Evolutionary conservation across 139 green algal species (phyloP).

Genomic region (Spirogloea muscicola): DNA sequence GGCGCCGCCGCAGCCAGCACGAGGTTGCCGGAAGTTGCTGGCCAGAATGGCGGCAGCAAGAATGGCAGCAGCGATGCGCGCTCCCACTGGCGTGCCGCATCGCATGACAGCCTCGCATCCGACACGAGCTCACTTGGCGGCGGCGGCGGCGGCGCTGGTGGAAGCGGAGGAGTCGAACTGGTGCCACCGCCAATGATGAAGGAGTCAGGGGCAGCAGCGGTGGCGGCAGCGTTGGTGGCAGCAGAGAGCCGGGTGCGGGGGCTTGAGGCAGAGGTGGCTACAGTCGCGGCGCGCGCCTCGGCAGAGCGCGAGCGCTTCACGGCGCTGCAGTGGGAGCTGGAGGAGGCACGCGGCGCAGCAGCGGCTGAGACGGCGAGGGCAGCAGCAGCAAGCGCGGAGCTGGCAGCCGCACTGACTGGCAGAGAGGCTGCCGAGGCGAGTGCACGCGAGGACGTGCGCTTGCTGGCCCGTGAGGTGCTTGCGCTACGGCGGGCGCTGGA

Average conservation of each 20-base stretch:
- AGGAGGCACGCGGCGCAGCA: conserved; percentile 5
- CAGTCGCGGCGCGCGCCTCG: background rate
- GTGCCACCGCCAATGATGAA: background rate
- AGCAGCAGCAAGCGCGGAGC: background rate
- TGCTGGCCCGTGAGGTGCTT: background rate
- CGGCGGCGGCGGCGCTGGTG: background rate
- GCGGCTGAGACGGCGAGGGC: background rate
- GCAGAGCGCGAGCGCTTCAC: conserved; percentile 26
- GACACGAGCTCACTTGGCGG: background rate
- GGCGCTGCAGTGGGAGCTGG: conserved; percentile 27
- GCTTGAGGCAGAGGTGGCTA: background rate
- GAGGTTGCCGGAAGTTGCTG: no score
- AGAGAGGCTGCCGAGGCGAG: background rate
- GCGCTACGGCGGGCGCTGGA: background rate
- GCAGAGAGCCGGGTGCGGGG: background rate
- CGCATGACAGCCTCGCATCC: no score
- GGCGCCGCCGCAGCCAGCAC: no score
- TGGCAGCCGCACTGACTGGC: background rate
- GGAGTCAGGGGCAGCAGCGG: no score
- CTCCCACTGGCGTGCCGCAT: no score
- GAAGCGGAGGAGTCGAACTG: background rate
- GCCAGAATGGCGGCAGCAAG: no score
- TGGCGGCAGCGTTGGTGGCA: no score
- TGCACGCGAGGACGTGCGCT: background rate
- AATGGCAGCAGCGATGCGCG: no score